Percentiles rank a stretch among this genome's conserved stretches.
These are phyloP conservation scores for Rheum nobile DNA, from an alignment of 148 eudicot species.

Conservation along the genomic window DNA sequence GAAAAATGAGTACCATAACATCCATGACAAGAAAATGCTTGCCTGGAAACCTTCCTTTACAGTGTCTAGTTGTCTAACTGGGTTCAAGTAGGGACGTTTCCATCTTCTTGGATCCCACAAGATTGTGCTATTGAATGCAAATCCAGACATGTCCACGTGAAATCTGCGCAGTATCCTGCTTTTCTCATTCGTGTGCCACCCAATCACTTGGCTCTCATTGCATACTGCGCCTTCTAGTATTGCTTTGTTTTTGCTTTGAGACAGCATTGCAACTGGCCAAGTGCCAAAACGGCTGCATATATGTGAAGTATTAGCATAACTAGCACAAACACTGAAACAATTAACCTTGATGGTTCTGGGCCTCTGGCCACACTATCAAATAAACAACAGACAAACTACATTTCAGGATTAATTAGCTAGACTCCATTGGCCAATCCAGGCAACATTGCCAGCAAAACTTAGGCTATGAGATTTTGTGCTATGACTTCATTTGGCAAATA, in stretches of 20 bases:
- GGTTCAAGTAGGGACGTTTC: conserved; percentile 54
- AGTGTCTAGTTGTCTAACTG: conserved; percentile 71
- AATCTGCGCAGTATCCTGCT: conserved; percentile 86
- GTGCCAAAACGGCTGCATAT: conserved; percentile 81
- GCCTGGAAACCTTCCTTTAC: conserved; percentile 97
- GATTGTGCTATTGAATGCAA: conserved; percentile 95
- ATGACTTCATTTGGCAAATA: not conserved
- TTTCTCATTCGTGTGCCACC: conserved; percentile 99
- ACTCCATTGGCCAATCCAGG: not conserved
- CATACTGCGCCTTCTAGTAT: conserved; percentile 90
- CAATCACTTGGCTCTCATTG: conserved; percentile 65
- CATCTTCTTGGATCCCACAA: conserved; percentile 94
- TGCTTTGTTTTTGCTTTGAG: conserved; percentile 76
- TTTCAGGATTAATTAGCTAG: not conserved
- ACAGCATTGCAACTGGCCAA: conserved; percentile 98
- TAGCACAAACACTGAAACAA: not conserved
- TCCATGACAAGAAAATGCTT: conserved; percentile 7
- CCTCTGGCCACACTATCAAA: not conserved
- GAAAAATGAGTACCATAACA: not conserved
- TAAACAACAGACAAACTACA: not conserved
- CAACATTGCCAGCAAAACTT: not conserved
- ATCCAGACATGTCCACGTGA: conserved; percentile 98
- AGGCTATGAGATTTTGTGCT: not conserved
- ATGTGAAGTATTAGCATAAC: not conserved
- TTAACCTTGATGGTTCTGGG: not conserved